A percentile compares a stretch with the other conserved stretches of the same genome.
phyloP scores from a whole-genome alignment of 108 stramenopile species.

The Skeletonema tropicum region DNA sequence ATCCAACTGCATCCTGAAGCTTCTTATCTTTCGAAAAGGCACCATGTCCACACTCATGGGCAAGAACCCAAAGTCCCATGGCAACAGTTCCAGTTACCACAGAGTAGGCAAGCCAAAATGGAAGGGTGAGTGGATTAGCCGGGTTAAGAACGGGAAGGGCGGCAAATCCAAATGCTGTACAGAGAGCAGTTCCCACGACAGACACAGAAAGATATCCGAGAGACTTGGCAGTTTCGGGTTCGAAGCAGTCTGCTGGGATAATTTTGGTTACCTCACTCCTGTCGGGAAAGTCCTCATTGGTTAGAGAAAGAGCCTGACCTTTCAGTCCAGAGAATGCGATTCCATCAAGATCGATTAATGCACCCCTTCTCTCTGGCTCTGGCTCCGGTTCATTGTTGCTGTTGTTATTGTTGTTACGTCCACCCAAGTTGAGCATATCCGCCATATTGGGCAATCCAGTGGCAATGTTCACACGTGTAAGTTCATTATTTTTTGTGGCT shows the following conservation, averaged over 20 bases:
- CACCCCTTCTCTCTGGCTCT: conserved; percentile 7
- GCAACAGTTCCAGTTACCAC: conserved; percentile 87
- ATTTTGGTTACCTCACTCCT: conserved; percentile 55
- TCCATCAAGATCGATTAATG: conserved; percentile 38
- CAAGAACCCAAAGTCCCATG: conserved; percentile 97
- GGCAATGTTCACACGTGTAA: conserved; percentile 35
- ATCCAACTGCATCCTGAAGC: conserved; percentile 94
- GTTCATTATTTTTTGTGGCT: not conserved
- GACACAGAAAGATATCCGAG: conserved; percentile 79
- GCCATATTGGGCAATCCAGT: conserved; percentile 31
- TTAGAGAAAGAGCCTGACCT: conserved; percentile 67
- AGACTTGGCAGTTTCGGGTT: conserved; percentile 76
- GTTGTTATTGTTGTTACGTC: conserved; percentile 19
- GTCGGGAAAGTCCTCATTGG: conserved; percentile 68
- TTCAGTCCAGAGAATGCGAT: conserved; percentile 64
- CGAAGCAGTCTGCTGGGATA: conserved; percentile 94
- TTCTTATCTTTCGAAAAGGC: conserved; percentile 89
- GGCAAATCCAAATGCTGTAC: conserved; percentile 72
- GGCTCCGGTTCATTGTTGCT: conserved; percentile 4
- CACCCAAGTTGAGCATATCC: conserved; percentile 5
- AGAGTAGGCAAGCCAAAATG: conserved; percentile 79
- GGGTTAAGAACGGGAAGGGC: conserved; percentile 63
- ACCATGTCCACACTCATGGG: conserved; percentile 98
- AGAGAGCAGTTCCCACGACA: conserved; percentile 72
- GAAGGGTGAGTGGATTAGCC: conserved; percentile 61